Evolutionary conservation across 176 grass and related monocot species (phyloP).

Genomic region (Zizania latifolia): DNA sequence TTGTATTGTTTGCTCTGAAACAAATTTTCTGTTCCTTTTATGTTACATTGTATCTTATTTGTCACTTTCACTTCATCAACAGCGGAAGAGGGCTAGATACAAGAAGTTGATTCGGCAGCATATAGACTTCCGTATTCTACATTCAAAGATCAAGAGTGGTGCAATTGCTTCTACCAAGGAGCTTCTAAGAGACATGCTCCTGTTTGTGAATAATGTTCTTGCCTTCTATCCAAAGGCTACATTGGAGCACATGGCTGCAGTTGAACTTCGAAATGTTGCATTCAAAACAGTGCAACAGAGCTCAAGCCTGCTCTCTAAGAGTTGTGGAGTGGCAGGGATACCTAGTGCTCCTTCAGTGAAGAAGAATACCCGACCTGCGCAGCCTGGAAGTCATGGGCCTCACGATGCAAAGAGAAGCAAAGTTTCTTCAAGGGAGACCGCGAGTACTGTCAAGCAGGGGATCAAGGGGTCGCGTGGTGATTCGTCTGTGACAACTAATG

Average conservation of each 20-base stretch:
- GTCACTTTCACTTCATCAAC: background rate
- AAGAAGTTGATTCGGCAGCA: slow-evolving; percentile 83
- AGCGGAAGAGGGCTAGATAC: slow-evolving; percentile 63
- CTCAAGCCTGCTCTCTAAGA: slow-evolving; percentile 15
- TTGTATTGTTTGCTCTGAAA: too few species aligned
- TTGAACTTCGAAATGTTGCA: slow-evolving; percentile 46
- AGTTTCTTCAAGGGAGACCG: slow-evolving; percentile 11
- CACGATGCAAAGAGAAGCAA: slow-evolving; percentile 35
- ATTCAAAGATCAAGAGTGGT: slow-evolving; percentile 65
- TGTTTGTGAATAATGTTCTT: slow-evolving; percentile 70
- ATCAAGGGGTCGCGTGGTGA: slow-evolving; percentile 6
- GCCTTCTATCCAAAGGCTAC: slow-evolving; percentile 67
- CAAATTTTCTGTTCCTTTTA: too few species aligned
- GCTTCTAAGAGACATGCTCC: slow-evolving; percentile 67
- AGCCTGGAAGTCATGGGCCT: slow-evolving; percentile 19
- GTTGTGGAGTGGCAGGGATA: background rate
- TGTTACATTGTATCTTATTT: too few species aligned
- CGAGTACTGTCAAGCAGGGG: slow-evolving; percentile 7
- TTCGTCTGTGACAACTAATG: background rate
- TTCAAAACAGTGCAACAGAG: slow-evolving; percentile 42
- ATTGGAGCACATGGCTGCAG: slow-evolving; percentile 60
- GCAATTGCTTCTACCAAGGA: slow-evolving; percentile 62
- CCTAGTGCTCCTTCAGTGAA: background rate
- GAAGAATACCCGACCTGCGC: slow-evolving; percentile 21
- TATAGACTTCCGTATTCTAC: slow-evolving; percentile 69